phyloP scores from a whole-genome alignment of 495 filamentous ascomycete genomes.

The Xylaria sp. region DNA sequence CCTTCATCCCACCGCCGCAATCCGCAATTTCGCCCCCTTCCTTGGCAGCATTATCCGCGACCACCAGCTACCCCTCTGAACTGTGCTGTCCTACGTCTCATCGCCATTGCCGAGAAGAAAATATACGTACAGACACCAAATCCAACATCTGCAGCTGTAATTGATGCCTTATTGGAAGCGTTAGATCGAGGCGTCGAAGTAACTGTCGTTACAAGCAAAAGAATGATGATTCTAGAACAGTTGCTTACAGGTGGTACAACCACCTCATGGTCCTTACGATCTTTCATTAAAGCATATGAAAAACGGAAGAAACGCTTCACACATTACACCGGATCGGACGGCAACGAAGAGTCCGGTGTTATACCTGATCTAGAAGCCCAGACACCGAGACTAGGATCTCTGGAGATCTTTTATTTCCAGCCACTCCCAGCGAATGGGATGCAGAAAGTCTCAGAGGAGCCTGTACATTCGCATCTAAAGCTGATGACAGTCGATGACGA shows the following conservation, averaged over 20 bases:
- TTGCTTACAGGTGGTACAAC: slow-evolving; percentile 72
- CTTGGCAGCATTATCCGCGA: slow-evolving; percentile 50
- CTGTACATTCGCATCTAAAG: slow-evolving; percentile 75
- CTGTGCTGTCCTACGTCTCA: slow-evolving; percentile 60
- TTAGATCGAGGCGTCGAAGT: slow-evolving; percentile 67
- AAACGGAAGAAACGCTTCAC: slow-evolving; percentile 32
- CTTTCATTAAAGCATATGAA: slow-evolving; percentile 56
- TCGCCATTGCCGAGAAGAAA: slow-evolving; percentile 55
- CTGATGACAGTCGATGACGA: slow-evolving; percentile 67
- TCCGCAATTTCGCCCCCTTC: slow-evolving; percentile 56
- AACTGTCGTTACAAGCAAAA: slow-evolving; percentile 65
- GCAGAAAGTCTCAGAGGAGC: slow-evolving; percentile 48
- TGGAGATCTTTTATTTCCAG: slow-evolving; percentile 59
- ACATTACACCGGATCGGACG: neutral
- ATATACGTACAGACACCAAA: slow-evolving; percentile 78
- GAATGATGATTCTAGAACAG: slow-evolving; percentile 78
- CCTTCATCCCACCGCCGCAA: slow-evolving; percentile 73
- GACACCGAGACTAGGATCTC: slow-evolving; percentile 39
- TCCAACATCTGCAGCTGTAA: slow-evolving; percentile 64
- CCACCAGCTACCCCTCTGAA: slow-evolving; percentile 73
- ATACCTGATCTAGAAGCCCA: slow-evolving; percentile 42
- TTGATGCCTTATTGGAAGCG: slow-evolving; percentile 60
- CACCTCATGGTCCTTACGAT: slow-evolving; percentile 63
- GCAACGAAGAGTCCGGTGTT: slow-evolving; percentile 9
- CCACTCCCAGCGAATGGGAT: slow-evolving; percentile 27